Base-by-base conservation (phyloP, 805 yeast genomes). In the Metschnikowia similis region DNA sequence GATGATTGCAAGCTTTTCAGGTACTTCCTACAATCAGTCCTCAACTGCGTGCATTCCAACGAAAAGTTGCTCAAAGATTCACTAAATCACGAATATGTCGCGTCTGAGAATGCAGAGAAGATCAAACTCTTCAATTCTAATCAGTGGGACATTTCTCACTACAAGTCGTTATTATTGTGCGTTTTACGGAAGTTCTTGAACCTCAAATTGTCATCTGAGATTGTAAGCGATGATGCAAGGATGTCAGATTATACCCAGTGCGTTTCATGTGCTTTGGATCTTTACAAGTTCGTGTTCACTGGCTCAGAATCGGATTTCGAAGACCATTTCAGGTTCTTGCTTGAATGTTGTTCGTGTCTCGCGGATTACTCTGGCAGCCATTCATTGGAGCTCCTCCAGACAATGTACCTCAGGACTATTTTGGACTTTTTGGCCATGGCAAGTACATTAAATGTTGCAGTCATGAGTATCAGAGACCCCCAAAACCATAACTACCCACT, bases 1-100 rank as follows among this genome's bases (percentile, higher is more conserved):
- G 87, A 85, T 57, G 96, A 90, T 62, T 70, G 81, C 45, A 81
- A 75, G 2, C 69, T 78, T 21, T 83, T 87, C 56, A 70, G 82
- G 2, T 91, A 90, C 62, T 77, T 84, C 50, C 59, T 87, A 41
- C 72, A 74, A 16, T 71, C 79, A 0, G 58, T 90, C 7, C 65
- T 74, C 6, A 77, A 77, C 38, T 77, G 88, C 1, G 62, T 89
- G 29, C 64, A 63, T 5, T 69, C 80, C 7, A 77, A 82, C 49
- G 62, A 65, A 11, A 70, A 72, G 31, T 56, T 53, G 4, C 62
- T 84, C 30, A 60, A 75, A 35, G 79, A 79, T 7, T 64, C 77
- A 7, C 76, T 87, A 57, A 76, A 74, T 27, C 69, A 77, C 28
- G 91, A 87, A 53, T 63, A 84, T 43, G 82, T 84, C 8, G 82